Evolutionary conservation across 129 eudicot genomes (phyloP), one percentile per base, ranked within the genome.

Genomic region (Pittosporum tobira): DNA sequence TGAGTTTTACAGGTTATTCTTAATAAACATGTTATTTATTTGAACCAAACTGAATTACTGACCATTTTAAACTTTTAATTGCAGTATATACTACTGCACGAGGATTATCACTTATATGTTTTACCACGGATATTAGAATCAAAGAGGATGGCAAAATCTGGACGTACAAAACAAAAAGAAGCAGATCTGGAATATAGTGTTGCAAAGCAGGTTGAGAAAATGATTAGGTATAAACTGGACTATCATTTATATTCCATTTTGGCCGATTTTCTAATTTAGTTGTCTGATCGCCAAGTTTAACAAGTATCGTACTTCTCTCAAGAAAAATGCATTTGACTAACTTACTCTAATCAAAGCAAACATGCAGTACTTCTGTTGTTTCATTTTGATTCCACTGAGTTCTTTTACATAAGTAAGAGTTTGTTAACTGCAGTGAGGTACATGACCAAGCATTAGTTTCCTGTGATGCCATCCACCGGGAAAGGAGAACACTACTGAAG

Each of bases 161-260:
- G 99, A 40, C 91, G 94, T 48, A 79, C 94, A 54, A 93, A 84
- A 73, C 99, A 93, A 66, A 93, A 93, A 65, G 99, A 93, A 82
- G 99, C 96, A 70, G 96, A 93, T 77, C 71, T 93, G 66, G 99
- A 93, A 64, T 93, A 93, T 57, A 93, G 96, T 73, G 94, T 93
- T 50, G 99, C 99, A 48, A 93, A 87, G 82, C 99, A 93, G 81
- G 99, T 93, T 40, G 99, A 87, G 81, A 93, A 84, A 81, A 84
- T 93, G 96, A 78, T 93, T 62, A 93, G 99, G 99, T 93, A 87
- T 60, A 57, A 50, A 61, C 29, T 59, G 26, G 36, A 45, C 37
- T 46, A n/a, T n/a, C n/a, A n/a, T n/a, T n/a, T n/a, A n/a, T n/a
- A n/a, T 9, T 34, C 40, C 40, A 34, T 34, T 34, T 34, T n/a